phyloP scores from a whole-genome alignment of 2,329 filamentous ascomycete genomes.

The Xylariaceae sp. region DNA sequence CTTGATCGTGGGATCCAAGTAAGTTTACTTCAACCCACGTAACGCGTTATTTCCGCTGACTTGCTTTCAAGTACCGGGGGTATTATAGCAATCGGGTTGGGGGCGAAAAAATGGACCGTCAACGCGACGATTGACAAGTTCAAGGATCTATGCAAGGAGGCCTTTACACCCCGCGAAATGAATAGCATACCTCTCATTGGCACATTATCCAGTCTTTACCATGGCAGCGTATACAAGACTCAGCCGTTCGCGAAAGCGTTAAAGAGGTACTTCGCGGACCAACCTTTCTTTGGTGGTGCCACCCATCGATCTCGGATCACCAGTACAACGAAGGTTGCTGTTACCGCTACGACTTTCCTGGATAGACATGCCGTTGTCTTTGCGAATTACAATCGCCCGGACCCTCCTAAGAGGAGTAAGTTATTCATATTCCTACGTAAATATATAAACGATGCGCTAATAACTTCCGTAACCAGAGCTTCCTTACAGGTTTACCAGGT shows the following conservation, averaged over 20 bases:
- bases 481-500: constrained; percentile 34
- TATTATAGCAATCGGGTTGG: constrained; percentile 36
- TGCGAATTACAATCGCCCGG: constrained; percentile 38
- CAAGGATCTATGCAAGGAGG: constrained; percentile 35
- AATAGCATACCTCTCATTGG: constrained; percentile 34
- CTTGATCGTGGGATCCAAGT: constrained; percentile 38
- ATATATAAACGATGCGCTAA: neutral
- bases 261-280: constrained; percentile 34
- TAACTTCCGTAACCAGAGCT: constrained; percentile 19
- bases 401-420: constrained; percentile 29
- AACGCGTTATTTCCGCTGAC: constrained; percentile 3
- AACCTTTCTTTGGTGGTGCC: constrained; percentile 35
- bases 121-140: constrained; percentile 35
- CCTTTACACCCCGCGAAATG: constrained; percentile 35
- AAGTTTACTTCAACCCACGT: constrained; percentile 8
- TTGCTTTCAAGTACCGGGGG: constrained; percentile 30
- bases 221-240: constrained; percentile 38
- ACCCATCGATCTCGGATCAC: constrained; percentile 29
- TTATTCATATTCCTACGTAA: neutral
- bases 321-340: constrained; percentile 34
- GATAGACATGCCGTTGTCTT: constrained; percentile 34
- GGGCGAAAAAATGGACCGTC: constrained; percentile 39
- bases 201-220: constrained; percentile 35
- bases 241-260: constrained; percentile 34
- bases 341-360: constrained; percentile 31